phyloP scores from a whole-genome alignment of 1,284 basidiomycete species.

The Pseudozyma sp. region DNA sequence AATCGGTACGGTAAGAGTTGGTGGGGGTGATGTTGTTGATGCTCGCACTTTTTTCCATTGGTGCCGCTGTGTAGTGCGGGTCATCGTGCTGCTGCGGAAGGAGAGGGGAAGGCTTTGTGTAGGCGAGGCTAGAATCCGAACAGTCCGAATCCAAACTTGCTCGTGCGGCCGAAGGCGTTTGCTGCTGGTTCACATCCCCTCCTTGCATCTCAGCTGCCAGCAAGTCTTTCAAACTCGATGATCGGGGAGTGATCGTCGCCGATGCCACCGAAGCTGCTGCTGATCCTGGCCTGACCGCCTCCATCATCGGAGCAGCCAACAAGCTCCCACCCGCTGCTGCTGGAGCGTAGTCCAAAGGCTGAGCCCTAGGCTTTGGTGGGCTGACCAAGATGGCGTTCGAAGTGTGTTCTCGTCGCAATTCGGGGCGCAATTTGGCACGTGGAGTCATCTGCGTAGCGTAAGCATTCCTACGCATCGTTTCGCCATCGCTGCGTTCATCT shows the following conservation, averaged over 20 bases:
- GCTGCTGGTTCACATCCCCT: background rate
- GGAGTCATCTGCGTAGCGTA: constrained; percentile 28
- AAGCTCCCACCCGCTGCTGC: background rate
- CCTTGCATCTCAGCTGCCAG: constrained; percentile 11
- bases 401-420: constrained; percentile 35
- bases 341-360: background rate
- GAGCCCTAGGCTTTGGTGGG: constrained; percentile 10
- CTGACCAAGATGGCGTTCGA: constrained; percentile 33
- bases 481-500: constrained; percentile 4
- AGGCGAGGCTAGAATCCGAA: constrained; percentile 37
- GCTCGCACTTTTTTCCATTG: background rate
- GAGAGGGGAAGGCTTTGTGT: constrained; percentile 43
- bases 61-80: background rate
- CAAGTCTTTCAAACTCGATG: constrained; percentile 37
- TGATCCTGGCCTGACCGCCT: constrained; percentile 1
- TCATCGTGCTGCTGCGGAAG: background rate
- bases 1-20: constrained; percentile 36
- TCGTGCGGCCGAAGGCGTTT: background rate
- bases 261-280: constrained; percentile 10
- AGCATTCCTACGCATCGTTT: background rate
- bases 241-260: constrained; percentile 32
- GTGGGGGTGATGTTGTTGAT: constrained; percentile 37
- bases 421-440: constrained; percentile 22
- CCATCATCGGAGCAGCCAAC: background rate
- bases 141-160: constrained; percentile 24